phyloP scores from a whole-genome alignment of 495 filamentous ascomycete species.

The Rostrohypoxylon terebratum region DNA sequence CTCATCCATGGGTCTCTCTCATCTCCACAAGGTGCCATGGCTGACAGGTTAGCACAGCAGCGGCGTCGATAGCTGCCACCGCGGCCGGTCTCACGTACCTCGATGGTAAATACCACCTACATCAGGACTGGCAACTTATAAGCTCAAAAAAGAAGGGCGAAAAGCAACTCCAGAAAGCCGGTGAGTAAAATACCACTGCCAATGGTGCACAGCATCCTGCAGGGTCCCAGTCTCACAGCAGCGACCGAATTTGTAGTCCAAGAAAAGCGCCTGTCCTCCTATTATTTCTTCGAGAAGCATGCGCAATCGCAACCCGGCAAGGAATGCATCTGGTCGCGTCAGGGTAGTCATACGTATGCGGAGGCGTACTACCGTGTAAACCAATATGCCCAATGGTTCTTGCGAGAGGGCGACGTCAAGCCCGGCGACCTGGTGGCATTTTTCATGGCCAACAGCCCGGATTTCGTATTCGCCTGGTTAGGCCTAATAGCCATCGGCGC shows the following conservation, averaged over 20 bases:
- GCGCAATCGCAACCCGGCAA: constrained; percentile 60
- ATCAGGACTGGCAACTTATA: constrained; percentile 67
- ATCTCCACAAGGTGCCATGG: constrained; percentile 5
- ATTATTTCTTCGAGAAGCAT: constrained; percentile 73
- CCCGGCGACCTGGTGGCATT: constrained; percentile 76
- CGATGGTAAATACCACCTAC: constrained; percentile 75
- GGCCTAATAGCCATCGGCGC: constrained; percentile 72
- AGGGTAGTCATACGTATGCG: constrained; percentile 70
- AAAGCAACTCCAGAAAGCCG: constrained; percentile 52
- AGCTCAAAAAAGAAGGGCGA: constrained; percentile 47
- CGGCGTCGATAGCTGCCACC: constrained; percentile 66
- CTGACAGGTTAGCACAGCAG: constrained; percentile 51
- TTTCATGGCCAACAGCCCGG: constrained; percentile 74
- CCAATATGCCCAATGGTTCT: constrained; percentile 75
- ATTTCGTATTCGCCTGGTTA: constrained; percentile 75
- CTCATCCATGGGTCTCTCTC: constrained; percentile 3
- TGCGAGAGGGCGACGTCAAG: constrained; percentile 65
- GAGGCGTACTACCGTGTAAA: constrained; percentile 66
- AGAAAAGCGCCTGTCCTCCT: constrained; percentile 66
- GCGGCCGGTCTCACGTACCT: constrained; percentile 70
- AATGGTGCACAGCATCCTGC: constrained; percentile 2
- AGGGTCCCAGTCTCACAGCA: constrained; percentile 6
- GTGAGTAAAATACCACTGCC: constrained; percentile 23
- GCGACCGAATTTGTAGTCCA: constrained; percentile 52
- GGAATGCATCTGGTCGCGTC: constrained; percentile 75